phyloP scores from a whole-genome alignment of 2,329 filamentous ascomycete genomes.

The Coniochaeta prunicola region DNA sequence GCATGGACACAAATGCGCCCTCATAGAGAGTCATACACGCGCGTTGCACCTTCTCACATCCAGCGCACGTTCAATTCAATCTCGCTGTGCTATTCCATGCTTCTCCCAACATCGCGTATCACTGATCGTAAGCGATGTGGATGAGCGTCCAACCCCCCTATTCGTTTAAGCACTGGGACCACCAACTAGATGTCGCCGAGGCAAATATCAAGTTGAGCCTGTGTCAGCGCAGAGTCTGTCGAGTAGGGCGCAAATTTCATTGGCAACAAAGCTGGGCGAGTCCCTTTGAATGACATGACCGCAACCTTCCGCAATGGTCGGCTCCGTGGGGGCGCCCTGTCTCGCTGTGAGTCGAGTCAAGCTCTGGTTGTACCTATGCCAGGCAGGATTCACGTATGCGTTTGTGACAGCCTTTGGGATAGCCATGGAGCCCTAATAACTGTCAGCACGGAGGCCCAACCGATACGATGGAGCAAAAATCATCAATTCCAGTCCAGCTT shows the following conservation, averaged over 20 bases:
- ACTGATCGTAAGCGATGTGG: no score
- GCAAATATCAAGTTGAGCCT: background rate
- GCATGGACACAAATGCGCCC: background rate
- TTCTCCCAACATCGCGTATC: no score
- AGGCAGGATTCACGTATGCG: constrained; percentile 44
- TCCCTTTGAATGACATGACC: constrained; percentile 51
- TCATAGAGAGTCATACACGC: no score
- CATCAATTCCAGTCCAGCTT: background rate
- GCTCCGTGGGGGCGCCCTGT: constrained; percentile 9
- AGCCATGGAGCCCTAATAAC: constrained; percentile 18
- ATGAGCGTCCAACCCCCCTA: background rate
- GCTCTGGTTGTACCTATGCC: constrained; percentile 46
- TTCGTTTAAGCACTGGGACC: background rate
- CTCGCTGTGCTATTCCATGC: no score
- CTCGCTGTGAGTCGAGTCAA: constrained; percentile 34
- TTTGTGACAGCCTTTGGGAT: constrained; percentile 31
- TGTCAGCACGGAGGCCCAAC: background rate
- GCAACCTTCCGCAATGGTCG: constrained; percentile 34
- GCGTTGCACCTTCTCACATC: no score
- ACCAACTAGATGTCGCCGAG: no score
- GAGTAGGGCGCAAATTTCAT: constrained; percentile 10
- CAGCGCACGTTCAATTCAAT: no score
- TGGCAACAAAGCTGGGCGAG: constrained; percentile 36
- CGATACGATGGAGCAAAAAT: background rate
- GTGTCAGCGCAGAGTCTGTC: background rate